Evolutionary conservation across 2,329 filamentous ascomycete genomes (phyloP).

Genomic region (Colletotrichum trifolii): DNA sequence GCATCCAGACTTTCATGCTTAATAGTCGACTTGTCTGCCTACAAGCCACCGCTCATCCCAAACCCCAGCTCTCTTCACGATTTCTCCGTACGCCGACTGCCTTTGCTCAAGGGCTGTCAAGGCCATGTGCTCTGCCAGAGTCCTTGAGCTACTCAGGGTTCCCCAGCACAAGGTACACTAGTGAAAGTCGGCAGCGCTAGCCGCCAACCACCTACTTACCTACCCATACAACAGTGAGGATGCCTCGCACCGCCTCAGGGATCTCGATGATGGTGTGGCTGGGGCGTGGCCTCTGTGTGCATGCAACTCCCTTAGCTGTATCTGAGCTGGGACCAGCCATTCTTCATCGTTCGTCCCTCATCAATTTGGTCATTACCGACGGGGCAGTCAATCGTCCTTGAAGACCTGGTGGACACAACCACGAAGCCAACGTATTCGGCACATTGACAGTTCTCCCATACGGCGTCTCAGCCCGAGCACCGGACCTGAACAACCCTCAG

Average conservation of each 20-base stretch:
- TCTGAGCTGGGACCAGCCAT: too few species aligned
- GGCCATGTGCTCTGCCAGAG: constrained; percentile 13
- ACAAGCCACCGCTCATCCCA: too few species aligned
- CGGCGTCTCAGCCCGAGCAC: neutral
- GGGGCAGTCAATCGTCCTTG: neutral
- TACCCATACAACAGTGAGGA: neutral
- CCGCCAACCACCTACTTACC: neutral
- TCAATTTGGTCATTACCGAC: too few species aligned
- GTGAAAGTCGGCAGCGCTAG: neutral
- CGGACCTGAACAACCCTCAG: too few species aligned
- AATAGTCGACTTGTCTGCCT: too few species aligned
- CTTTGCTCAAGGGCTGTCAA: too few species aligned
- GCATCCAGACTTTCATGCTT: neutral
- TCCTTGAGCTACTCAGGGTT: constrained; percentile 12
- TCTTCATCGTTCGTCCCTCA: too few species aligned
- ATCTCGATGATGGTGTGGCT: constrained; percentile 18
- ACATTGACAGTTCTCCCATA: neutral
- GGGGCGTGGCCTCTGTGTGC: neutral
- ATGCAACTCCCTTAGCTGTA: too few species aligned
- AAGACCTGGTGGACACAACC: too few species aligned
- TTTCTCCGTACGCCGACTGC: neutral
- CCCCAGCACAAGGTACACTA: neutral
- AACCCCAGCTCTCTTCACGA: too few species aligned
- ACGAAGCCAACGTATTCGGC: too few species aligned
- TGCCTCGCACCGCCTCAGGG: constrained; percentile 28